These are phyloP conservation scores for Ascocoryne sarcoides DNA, from an alignment of 2,329 filamentous ascomycete species.

Conservation along the genomic window DNA sequence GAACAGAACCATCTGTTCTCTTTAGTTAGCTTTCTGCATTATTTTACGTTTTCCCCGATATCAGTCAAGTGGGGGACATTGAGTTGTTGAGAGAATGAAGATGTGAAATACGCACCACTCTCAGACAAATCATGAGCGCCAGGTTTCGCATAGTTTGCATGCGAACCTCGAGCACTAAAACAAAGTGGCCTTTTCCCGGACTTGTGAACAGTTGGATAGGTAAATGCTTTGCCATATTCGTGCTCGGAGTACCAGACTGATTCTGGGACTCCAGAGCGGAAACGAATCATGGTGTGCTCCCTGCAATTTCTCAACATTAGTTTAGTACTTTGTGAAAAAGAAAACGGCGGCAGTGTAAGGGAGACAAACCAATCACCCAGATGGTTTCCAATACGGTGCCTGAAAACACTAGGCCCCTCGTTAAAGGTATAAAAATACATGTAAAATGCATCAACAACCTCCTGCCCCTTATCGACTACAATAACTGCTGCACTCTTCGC, in stretches of 20 bases:
- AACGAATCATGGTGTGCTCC: conserved; percentile 85
- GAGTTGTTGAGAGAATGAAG: too few species aligned
- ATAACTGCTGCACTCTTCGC: conserved; percentile 55
- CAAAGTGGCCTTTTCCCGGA: conserved; percentile 56
- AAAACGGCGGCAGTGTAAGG: not conserved
- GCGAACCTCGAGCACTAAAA: conserved; percentile 58
- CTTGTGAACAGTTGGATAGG: conserved; percentile 81
- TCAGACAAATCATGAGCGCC: conserved; percentile 55
- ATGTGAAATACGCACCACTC: conserved; percentile 53
- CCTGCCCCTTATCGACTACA: conserved; percentile 54
- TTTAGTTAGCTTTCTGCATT: too few species aligned
- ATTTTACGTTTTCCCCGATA: too few species aligned
- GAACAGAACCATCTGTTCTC: conserved; percentile 36
- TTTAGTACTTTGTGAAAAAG: not conserved
- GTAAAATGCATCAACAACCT: conserved; percentile 28
- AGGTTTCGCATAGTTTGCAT: conserved; percentile 61
- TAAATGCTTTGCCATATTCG: conserved; percentile 77
- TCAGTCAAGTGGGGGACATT: too few species aligned
- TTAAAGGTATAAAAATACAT: conserved; percentile 26
- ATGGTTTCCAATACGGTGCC: conserved; percentile 32
- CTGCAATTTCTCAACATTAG: conserved; percentile 4
- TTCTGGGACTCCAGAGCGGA: conserved; percentile 72
- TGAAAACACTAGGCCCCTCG: conserved; percentile 15
- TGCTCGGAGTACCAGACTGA: conserved; percentile 88
- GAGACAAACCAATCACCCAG: conserved; percentile 47